Evolutionary conservation across 192 early-diverging fungal species (phyloP).

Genomic region (Coemansia sp.): DNA sequence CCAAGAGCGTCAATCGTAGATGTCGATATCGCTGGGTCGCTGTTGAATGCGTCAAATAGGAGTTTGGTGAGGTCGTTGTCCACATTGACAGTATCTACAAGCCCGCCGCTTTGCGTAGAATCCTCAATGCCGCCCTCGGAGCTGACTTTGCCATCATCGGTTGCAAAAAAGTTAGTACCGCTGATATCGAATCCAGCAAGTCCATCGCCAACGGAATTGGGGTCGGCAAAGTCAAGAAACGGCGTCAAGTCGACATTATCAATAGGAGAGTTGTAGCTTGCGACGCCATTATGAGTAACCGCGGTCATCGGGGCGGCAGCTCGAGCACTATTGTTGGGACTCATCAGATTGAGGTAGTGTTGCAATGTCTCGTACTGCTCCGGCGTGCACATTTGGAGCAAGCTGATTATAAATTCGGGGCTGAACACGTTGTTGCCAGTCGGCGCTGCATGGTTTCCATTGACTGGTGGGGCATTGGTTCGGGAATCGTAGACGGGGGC

Average conservation of each 20-base stretch:
- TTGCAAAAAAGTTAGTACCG: not conserved
- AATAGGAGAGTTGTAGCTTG: not conserved
- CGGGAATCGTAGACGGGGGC: not conserved
- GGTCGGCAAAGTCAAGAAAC: conserved; percentile 49
- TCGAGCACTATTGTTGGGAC: conserved; percentile 1
- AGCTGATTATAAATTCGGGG: conserved; percentile 7
- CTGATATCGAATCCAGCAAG: conserved; percentile 7
- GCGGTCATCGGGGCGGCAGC: not conserved
- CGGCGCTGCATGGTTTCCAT: not conserved
- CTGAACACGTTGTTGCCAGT: conserved; percentile 6
- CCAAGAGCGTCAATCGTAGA: conserved; percentile 1
- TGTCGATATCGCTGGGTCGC: not conserved
- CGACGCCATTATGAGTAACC: not conserved
- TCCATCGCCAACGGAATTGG: conserved; percentile 7
- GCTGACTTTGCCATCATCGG: not conserved
- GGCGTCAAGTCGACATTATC: conserved; percentile 21
- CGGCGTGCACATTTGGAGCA: conserved; percentile 23
- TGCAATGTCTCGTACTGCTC: conserved; percentile 39
- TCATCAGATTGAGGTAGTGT: conserved; percentile 18
- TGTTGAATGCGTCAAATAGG: conserved; percentile 15
- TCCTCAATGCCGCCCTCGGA: not conserved
- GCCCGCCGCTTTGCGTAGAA: not conserved
- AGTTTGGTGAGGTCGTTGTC: conserved; percentile 18
- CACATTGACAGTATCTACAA: not conserved
- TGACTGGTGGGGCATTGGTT: not conserved